phyloP scores from a whole-genome alignment of 805 yeast genomes.

The Candida easanensis region DNA sequence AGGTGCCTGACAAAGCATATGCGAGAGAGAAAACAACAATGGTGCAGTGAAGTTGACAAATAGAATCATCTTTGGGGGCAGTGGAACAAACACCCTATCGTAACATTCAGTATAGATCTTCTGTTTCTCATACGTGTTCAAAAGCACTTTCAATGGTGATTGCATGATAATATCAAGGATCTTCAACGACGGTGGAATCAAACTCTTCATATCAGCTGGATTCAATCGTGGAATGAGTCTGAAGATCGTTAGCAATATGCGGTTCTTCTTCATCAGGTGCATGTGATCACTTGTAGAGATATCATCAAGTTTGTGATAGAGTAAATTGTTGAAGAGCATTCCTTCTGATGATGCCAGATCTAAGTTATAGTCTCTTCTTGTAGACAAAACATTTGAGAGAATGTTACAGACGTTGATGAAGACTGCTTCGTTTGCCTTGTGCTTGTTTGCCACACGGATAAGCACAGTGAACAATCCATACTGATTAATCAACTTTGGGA shows the following conservation, averaged over 20 bases:
- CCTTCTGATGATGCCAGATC: slow-evolving; percentile 10
- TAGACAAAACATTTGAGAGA: slow-evolving; percentile 7
- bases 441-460: slow-evolving; percentile 12
- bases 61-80: slow-evolving; percentile 16
- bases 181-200: slow-evolving; percentile 13
- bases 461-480: slow-evolving; percentile 11
- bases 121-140: slow-evolving; percentile 2
- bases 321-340: slow-evolving; percentile 3
- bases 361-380: slow-evolving; percentile 8
- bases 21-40: slow-evolving; percentile 21
- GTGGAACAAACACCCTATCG: slow-evolving; percentile 17
- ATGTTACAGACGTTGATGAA: slow-evolving; percentile 11
- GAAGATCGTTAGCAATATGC: slow-evolving; percentile 15
- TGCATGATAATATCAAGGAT: slow-evolving; percentile 10
- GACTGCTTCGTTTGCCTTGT: slow-evolving; percentile 6
- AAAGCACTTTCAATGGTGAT: slow-evolving; percentile 6
- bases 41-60: slow-evolving; percentile 21
- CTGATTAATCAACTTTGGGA: slow-evolving; percentile 12
- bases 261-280: slow-evolving; percentile 1
- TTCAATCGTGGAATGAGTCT: slow-evolving; percentile 23
- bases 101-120: slow-evolving; percentile 15
- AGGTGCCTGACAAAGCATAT: slow-evolving; percentile 17
- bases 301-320: slow-evolving; percentile 3
- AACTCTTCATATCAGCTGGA: slow-evolving; percentile 13
- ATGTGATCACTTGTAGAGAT: background rate